Evolutionary conservation across 768 basidiomycete genomes (phyloP).

Genomic region (Russula dissimulans): DNA sequence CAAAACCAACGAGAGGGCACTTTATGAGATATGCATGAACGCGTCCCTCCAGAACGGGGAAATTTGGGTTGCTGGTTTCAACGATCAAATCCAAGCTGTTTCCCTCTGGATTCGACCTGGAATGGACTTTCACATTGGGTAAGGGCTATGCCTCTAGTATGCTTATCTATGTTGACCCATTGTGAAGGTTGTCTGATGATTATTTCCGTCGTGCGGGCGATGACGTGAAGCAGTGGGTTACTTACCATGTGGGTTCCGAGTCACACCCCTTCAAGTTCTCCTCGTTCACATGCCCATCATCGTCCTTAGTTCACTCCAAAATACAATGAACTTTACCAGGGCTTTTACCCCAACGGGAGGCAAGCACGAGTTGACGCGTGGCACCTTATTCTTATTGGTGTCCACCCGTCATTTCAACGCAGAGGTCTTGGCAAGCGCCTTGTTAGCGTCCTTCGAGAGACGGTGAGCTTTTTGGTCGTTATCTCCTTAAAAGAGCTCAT

Average conservation of each 20-base stretch:
- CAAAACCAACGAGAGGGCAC: not conserved
- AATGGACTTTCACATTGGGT: not conserved
- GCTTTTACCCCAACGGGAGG: not conserved
- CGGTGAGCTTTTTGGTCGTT: not conserved
- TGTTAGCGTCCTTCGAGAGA: not conserved
- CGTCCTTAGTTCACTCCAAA: not conserved
- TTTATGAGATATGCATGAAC: not conserved
- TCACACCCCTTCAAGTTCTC: not conserved
- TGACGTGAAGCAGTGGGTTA: not conserved
- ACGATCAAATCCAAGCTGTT: not conserved
- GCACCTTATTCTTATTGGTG: not conserved
- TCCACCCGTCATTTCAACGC: not conserved
- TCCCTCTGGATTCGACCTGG: constrained; percentile 12
- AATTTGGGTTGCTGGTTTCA: constrained; percentile 6
- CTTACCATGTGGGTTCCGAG: not conserved
- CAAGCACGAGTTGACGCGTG: not conserved
- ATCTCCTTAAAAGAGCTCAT: not conserved
- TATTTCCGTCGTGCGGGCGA: not conserved
- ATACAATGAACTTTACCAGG: not conserved
- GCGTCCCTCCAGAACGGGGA: not conserved
- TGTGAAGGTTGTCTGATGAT: not conserved
- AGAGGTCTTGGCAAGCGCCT: not conserved
- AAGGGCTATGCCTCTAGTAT: not conserved
- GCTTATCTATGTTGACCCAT: not conserved
- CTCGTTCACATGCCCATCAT: not conserved